phyloP scores from a whole-genome alignment of 305 asterid species.

The Fraxinus nigra region DNA sequence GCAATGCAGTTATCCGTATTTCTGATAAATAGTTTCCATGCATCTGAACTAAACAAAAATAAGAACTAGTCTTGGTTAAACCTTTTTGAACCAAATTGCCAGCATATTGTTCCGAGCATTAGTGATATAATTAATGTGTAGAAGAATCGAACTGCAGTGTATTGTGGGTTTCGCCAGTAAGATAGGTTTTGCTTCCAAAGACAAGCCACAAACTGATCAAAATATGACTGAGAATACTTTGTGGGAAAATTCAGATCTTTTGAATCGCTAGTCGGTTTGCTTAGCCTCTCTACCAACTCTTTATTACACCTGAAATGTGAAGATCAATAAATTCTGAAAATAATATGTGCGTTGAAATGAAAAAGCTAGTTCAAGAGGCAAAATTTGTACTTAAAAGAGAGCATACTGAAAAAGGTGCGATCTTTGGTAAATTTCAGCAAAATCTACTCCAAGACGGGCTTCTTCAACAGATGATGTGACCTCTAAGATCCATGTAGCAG shows the following conservation, averaged over 20 bases:
- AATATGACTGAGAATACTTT: slow-evolving; percentile 57
- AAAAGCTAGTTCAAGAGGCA: slow-evolving; percentile 10
- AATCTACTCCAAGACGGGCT: slow-evolving; percentile 75
- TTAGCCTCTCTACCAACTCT: slow-evolving; percentile 74
- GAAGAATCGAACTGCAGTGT: slow-evolving; percentile 93
- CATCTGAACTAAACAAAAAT: neutral
- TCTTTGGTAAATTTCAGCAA: slow-evolving; percentile 76
- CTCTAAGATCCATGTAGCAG: slow-evolving; percentile 97
- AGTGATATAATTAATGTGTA: slow-evolving; percentile 79
- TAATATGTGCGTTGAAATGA: slow-evolving; percentile 14
- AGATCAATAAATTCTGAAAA: slow-evolving; percentile 18
- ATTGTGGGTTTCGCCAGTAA: slow-evolving; percentile 97
- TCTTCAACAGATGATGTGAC: slow-evolving; percentile 79
- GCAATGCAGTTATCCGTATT: neutral
- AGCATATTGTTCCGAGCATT: slow-evolving; percentile 90
- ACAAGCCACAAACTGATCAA: slow-evolving; percentile 73
- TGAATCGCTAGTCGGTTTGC: slow-evolving; percentile 62
- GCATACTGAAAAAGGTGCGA: slow-evolving; percentile 71
- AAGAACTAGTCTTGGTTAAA: slow-evolving; percentile 19
- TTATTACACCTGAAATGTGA: slow-evolving; percentile 55
- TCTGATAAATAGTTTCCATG: neutral
- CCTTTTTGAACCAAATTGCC: slow-evolving; percentile 94
- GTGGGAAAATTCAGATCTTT: slow-evolving; percentile 76
- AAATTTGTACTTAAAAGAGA: neutral
- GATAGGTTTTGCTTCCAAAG: slow-evolving; percentile 92